Evolutionary conservation across 2,329 filamentous ascomycete species (phyloP).

Genomic region (Penicillium sp.): DNA sequence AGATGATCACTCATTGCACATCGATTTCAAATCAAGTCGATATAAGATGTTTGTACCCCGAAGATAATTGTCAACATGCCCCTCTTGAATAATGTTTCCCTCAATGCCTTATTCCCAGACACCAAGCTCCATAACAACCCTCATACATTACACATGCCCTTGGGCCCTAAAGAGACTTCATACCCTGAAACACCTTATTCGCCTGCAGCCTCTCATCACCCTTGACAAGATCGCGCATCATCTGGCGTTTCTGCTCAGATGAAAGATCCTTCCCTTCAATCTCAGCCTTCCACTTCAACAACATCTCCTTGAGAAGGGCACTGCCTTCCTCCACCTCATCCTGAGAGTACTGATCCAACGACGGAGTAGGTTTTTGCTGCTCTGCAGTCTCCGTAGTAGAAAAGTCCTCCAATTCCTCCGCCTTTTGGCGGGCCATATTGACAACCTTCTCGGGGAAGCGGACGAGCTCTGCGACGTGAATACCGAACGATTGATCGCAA

Average conservation of each 20-base stretch:
- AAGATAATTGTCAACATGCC: not conserved
- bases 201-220: conserved; percentile 65
- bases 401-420: conserved; percentile 97
- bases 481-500: conserved; percentile 96
- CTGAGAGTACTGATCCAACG: conserved; percentile 63
- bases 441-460: conserved; percentile 96
- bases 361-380: conserved; percentile 40
- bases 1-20: not conserved
- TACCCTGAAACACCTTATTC: conserved; percentile 56
- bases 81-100: conserved; percentile 11
- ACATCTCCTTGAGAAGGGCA: conserved; percentile 76
- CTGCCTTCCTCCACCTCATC: conserved; percentile 90
- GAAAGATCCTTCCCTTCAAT: conserved; percentile 63
- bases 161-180: conserved; percentile 45
- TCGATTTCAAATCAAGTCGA: not conserved
- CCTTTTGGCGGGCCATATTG: conserved; percentile 98
- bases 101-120: conserved; percentile 9
- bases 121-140: conserved; percentile 15
- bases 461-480: conserved; percentile 96
- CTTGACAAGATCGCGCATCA: conserved; percentile 77
- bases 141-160: not conserved
- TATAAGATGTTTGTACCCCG: not conserved
- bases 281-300: conserved; percentile 80
- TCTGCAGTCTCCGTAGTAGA: conserved; percentile 35
- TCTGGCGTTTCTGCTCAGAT: conserved; percentile 73